phyloP scores from a whole-genome alignment of 352 stramenopile species.

The Phytophthora sp. region DNA sequence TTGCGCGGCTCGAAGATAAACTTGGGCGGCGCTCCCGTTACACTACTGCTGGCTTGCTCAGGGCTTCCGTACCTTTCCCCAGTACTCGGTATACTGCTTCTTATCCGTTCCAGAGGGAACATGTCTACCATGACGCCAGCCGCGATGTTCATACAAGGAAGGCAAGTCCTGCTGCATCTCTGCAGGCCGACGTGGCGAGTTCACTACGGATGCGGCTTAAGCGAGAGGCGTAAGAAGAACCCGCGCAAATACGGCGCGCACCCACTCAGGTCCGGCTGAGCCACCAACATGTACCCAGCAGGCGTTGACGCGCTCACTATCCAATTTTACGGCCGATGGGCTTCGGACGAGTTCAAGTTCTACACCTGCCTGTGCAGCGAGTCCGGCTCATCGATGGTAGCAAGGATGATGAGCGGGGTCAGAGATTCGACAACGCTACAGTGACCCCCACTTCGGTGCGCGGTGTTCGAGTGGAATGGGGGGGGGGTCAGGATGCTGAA shows the following conservation, averaged over 20 bases:
- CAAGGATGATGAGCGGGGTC: not conserved
- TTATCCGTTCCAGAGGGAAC: not conserved
- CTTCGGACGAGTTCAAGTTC: not conserved
- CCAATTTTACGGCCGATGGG: not conserved
- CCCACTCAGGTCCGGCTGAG: not conserved
- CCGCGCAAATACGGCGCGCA: not conserved
- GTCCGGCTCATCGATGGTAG: not conserved
- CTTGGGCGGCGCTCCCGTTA: not conserved
- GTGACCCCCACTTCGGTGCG: no score
- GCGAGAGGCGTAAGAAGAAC: not conserved
- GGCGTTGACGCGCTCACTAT: not conserved
- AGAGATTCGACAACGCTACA: not conserved
- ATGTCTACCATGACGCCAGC: not conserved
- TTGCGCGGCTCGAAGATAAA: slow-evolving; percentile 5
- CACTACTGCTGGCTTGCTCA: not conserved
- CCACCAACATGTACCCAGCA: no score
- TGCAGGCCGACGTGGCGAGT: no score
- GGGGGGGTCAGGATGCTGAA: no score
- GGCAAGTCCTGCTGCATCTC: not conserved
- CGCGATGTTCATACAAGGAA: not conserved
- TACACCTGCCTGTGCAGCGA: not conserved
- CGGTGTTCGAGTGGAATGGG: no score
- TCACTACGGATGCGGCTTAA: not conserved
- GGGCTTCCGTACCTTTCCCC: slow-evolving; percentile 9
- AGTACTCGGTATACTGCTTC: not conserved